Evolutionary conservation across 768 basidiomycete species (phyloP), one percentile per base, ranked within the genome.

Genomic region (Boletus reticuloceps): DNA sequence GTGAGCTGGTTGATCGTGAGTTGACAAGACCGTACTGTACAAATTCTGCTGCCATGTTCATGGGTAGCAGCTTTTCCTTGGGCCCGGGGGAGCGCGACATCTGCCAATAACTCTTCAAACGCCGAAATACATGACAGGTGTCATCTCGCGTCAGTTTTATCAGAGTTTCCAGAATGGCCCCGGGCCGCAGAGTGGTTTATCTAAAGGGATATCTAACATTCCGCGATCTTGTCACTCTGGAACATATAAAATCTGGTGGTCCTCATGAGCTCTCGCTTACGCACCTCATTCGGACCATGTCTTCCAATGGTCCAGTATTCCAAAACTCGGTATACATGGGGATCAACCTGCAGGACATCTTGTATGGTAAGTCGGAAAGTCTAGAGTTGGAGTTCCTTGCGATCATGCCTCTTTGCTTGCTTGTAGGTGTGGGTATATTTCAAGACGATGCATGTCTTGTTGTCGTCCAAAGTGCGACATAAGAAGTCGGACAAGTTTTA

Each of bases 391-490:
- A n/a, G 12, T 13, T 22, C 3, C 9, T 3, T 12, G 9, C 0
- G 3, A 27, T 32, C 48, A 55, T 8, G 45, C n/a, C 5, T 19
- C 11, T 31, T 47, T 3, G 31, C 5, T 44, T 3, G 6, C 17
- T 25, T n/a, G 20, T 47, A 69, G 68, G 68, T 13, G 14, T 64
- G 25, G 62, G 67, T 69, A 14, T 69, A 69, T 43, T 43, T 69
- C 47, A 63, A 51, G 48, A 63, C 65, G 45, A 63, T 71, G 57
- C 57, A 51, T 6, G 50, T 46, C 43, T 22, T 66, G 48, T 25
- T 70, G 41, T 56, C 17, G 19, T 22, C 43, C 0, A 43, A 41
- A 14, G 16, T 2, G 9, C 45, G 31, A 17, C 54, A 29, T 11
- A 53, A 49, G 27, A 55, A n/a, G 27, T 52, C 49, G 0, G 60